A percentile compares a stretch with the other conserved stretches of the same genome.
These are phyloP conservation scores for Candida gigantensis DNA, from an alignment of 1,139 yeast species.

Conservation along the genomic window DNA sequence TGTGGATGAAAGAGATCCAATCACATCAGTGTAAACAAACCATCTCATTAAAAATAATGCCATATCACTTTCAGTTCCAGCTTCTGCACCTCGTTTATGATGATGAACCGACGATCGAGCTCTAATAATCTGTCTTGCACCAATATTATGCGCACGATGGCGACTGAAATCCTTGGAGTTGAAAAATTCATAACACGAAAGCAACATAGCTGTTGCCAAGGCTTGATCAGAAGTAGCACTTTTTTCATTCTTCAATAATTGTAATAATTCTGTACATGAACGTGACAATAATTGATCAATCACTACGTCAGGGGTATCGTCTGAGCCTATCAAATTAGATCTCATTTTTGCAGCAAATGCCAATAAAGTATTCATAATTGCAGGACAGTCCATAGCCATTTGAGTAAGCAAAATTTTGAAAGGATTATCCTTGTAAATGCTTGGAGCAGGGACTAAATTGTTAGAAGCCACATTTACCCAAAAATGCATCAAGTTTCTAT, in stretches of 20 bases:
- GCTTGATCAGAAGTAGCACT: constrained; percentile 68
- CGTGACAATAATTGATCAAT: constrained; percentile 55
- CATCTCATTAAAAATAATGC: constrained; percentile 66
- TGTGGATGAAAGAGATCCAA: constrained; percentile 57
- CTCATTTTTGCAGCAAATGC: constrained; percentile 68
- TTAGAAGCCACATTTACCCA: constrained; percentile 64
- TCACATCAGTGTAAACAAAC: constrained; percentile 71
- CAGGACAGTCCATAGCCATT: constrained; percentile 64
- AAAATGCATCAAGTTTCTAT: constrained; percentile 61
- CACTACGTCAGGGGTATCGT: constrained; percentile 43
- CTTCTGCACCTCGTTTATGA: constrained; percentile 10
- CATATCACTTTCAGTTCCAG: constrained; percentile 40
- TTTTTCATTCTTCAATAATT: constrained; percentile 49
- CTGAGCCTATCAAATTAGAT: constrained; percentile 31
- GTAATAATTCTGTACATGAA: constrained; percentile 58
- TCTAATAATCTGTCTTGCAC: constrained; percentile 67
- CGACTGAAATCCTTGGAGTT: constrained; percentile 47
- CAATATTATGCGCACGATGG: constrained; percentile 68
- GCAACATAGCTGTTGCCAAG: constrained; percentile 60
- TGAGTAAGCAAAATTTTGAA: constrained; percentile 65
- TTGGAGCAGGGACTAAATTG: constrained; percentile 69
- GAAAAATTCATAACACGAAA: constrained; percentile 66
- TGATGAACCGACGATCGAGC: constrained; percentile 36
- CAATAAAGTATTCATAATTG: constrained; percentile 59
- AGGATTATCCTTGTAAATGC: constrained; percentile 62